Base-by-base conservation (phyloP, 208 protist genomes). In the Porcisia hertigi region DNA sequence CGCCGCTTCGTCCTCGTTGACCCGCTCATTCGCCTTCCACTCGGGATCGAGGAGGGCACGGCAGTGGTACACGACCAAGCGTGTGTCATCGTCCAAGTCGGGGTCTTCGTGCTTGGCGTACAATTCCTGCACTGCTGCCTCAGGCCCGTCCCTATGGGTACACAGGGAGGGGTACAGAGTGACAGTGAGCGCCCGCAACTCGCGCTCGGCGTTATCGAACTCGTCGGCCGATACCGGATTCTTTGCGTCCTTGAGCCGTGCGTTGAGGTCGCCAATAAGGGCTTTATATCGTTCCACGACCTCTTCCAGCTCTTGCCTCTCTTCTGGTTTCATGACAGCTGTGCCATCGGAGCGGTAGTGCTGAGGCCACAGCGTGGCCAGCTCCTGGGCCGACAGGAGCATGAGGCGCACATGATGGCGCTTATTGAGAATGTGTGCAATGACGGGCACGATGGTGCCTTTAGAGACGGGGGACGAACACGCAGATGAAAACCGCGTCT, bases 51-150 rank as follows among this genome's bases (percentile, higher is more conserved):
- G 58, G 54, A 97, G 79, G 12, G 82, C 88, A 49, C 92, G 83
- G 79, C 90, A 94, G 88, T 97, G 88, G 74, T 97, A 97, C 34
- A 97, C 84, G 52, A 80, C 49, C 43, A 93, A 84, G 3, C 92
- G 88, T n/a, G 73, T 64, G 73, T 91, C 86, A 73, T 97, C 92
- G 67, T 88, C 83, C 43, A 95, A 75, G 20, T 93, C 86, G 49
- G 92, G 92, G 76, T 93, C 86, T 41, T 94, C 88, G 55, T 88
- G 73, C 53, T 86, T 88, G 14, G 47, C 41, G 69, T 89, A 89
- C 36, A 96, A 82, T 23, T 57, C n/a, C 43, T 85, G 58, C 12
- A 90, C 86, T 7, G 87, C 89, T 0, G 80, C 82, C 30, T 79
- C 75, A 39, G 53, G 20, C 55, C 78, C 79, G 20, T 79, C 63